Conservation (phyloP, 1,284 basidiomycete species). For the Malassezia sympodialis region DNA sequence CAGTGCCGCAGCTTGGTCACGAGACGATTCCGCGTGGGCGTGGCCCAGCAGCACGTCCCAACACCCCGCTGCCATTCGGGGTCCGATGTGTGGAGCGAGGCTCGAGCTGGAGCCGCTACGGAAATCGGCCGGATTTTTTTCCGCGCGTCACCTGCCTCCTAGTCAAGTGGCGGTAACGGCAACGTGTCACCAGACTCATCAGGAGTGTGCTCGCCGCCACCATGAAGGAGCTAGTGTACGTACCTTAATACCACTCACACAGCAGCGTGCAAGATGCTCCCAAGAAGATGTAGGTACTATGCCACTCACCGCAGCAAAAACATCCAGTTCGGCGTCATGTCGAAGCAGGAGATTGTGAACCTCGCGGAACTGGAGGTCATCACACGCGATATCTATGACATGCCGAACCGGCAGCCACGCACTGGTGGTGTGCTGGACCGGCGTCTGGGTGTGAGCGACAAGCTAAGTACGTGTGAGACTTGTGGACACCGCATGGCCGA, state of each 20-base stretch:
- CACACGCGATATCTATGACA: conserved; percentile 41
- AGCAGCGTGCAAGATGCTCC: conserved; percentile 39
- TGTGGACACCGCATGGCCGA: conserved; percentile 85
- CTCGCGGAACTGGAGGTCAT: conserved; percentile 46
- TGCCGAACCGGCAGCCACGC: conserved; percentile 36
- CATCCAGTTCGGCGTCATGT: conserved; percentile 48
- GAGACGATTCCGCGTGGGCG: neutral
- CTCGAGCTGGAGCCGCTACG: neutral
- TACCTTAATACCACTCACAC: conserved; percentile 4
- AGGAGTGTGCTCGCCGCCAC: conserved; percentile 10
- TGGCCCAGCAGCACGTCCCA: neutral
- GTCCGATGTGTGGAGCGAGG: neutral
- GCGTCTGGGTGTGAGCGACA: conserved; percentile 75
- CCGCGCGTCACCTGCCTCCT: neutral
- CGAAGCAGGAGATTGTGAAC: conserved; percentile 46
- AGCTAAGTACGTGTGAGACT: conserved; percentile 82
- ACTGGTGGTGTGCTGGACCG: conserved; percentile 42
- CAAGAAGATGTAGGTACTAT: conserved; percentile 30
- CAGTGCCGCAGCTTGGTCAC: neutral
- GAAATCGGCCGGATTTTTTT: neutral
- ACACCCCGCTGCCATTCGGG: neutral
- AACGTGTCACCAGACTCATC: neutral
- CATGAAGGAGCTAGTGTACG: conserved; percentile 43
- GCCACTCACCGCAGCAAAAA: conserved; percentile 27
- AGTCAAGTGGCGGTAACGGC: neutral